These are phyloP conservation scores for Prinsepia uniflora DNA, from an alignment of 306 rosid genomes.

Conservation along the genomic window DNA sequence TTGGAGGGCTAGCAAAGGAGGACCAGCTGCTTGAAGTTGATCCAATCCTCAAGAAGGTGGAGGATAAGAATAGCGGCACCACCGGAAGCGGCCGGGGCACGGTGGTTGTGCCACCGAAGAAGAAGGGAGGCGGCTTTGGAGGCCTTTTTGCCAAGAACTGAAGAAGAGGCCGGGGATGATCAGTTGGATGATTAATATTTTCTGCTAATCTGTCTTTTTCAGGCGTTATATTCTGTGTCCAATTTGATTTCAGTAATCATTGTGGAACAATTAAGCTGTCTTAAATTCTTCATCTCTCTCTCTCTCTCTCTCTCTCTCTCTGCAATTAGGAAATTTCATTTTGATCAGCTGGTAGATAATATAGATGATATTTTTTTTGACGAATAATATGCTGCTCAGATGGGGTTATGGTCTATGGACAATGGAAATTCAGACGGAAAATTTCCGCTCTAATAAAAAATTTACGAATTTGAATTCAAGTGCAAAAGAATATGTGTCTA, in stretches of 20 bases:
- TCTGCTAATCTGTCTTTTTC: background rate
- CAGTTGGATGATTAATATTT: constrained; percentile 14
- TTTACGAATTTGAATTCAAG: too few relatives aligned
- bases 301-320: background rate
- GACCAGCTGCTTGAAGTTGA: constrained; percentile 72
- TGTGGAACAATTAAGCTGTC: constrained; percentile 22
- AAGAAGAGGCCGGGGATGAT: background rate
- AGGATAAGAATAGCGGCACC: constrained; percentile 44
- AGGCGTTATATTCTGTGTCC: constrained; percentile 2
- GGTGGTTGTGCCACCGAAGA: constrained; percentile 61
- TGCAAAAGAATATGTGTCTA: too few relatives aligned
- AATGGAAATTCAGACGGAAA: too few relatives aligned
- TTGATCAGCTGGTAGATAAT: constrained; percentile 13
- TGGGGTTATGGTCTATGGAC: background rate
- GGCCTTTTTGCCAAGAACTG: constrained; percentile 67
- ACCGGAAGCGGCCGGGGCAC: constrained; percentile 42
- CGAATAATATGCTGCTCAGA: background rate
- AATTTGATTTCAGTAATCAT: constrained; percentile 23
- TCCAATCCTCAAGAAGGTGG: constrained; percentile 77
- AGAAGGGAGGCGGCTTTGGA: constrained; percentile 73
- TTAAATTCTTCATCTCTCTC: constrained; percentile 15
- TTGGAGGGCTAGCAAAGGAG: constrained; percentile 67
- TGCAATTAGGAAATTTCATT: constrained; percentile 24
- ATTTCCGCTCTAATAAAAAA: too few relatives aligned
- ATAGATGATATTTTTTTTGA: background rate